Base-by-base conservation (phyloP, 306 rosid genomes). In the Cicer judaicum region DNA sequence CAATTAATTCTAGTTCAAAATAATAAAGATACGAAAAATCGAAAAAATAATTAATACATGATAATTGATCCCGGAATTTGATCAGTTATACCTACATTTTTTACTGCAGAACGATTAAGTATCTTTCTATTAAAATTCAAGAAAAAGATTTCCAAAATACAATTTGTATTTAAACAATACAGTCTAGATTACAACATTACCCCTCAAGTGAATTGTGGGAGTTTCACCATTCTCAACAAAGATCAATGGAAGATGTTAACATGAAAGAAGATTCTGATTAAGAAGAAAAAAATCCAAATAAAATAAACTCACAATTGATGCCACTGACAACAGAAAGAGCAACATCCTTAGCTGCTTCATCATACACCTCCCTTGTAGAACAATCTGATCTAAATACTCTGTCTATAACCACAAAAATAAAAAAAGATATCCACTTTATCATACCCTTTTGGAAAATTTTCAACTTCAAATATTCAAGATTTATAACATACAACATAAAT, bases 261-360 rank as follows among this genome's bases (percentile, higher is more conserved):
- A 39, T 21, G n/a, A 34, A 59, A 63, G 48, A 71, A 76, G 57
- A 55, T 68, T 68, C 60, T 64, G 64, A 73, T 15, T 66, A 73
- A 78, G 60, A 74, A 55, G 70, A 43, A 56, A 74, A 72, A 60
- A 7, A 70, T 69, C 59, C 24, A 83, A 52, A 41, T 19, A 10
- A 49, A 74, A 50, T 79, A 57, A 74, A 81, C 99, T 85, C 82
- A 95, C 99, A 83, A 66, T 95, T 95, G 75, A 95, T 88, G 74
- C 99, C 99, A 83, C 92, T 77, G 75, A 92, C 88, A 83, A 86
- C 99, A 12, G 95, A 90, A 81, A 95, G 92, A 67, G 96, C 97
- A 80, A 95, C 97, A 71, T 87, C 89, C 85, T 90, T 95, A 71
- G 98, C 98, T 64, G 91, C 96, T 80, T 85, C 95, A 75, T 92